These are phyloP conservation scores for Perkinsus olseni DNA, from an alignment of 169 alveolate genomes.

Conservation along the genomic window DNA sequence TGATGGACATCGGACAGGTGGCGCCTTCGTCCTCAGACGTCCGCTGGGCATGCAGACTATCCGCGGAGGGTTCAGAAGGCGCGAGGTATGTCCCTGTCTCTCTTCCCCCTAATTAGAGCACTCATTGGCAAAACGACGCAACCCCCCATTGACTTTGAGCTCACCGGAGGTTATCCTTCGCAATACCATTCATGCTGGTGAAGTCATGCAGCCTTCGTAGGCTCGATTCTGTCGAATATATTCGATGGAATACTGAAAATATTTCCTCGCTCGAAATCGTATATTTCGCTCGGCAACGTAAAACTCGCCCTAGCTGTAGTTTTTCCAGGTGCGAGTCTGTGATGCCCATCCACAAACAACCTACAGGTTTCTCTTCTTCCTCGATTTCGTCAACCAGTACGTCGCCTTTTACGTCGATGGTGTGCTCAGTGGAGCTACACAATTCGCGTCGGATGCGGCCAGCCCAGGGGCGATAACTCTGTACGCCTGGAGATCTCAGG, in stretches of 20 bases:
- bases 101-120: too few relatives aligned
- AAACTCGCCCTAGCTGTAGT: too few relatives aligned
- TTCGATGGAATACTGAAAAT: too few relatives aligned
- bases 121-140: too few relatives aligned
- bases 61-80: neutral
- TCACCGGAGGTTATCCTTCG: too few relatives aligned
- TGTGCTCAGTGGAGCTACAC: neutral
- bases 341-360: neutral
- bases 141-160: too few relatives aligned
- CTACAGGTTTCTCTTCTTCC: neutral
- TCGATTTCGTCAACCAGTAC: neutral
- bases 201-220: too few relatives aligned
- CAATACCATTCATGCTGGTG: too few relatives aligned
- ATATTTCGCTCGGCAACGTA: too few relatives aligned
- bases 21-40: neutral
- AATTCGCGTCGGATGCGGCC: neutral
- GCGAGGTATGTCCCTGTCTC: neutral
- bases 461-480: neutral
- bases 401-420: neutral
- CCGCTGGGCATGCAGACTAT: neutral
- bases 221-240: too few relatives aligned
- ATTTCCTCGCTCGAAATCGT: too few relatives aligned
- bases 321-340: neutral
- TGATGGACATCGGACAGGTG: neutral
- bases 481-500: neutral